Evolutionary conservation across 2,329 filamentous ascomycete species (phyloP).

Genomic region (Botryosphaeria dothidea): DNA sequence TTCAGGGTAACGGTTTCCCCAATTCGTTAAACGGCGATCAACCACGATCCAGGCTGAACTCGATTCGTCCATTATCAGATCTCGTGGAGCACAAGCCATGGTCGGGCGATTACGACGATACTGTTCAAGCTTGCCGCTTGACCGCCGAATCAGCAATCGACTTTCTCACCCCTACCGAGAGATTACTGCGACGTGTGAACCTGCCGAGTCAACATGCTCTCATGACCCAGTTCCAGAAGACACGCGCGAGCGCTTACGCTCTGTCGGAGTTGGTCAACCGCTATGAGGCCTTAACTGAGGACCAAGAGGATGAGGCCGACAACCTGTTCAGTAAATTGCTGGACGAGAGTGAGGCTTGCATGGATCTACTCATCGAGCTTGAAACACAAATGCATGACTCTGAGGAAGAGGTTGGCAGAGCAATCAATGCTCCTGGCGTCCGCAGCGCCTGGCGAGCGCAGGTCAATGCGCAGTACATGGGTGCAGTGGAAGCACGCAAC

Average conservation of each 20-base stretch:
- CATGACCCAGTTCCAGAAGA: constrained; percentile 40
- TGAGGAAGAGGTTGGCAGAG: constrained; percentile 20
- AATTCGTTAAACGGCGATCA: constrained; percentile 3
- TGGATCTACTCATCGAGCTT: constrained; percentile 36
- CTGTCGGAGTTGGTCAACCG: constrained; percentile 56
- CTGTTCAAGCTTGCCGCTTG: constrained; percentile 58
- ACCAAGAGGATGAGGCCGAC: constrained; percentile 51
- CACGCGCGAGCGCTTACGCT: constrained; percentile 25
- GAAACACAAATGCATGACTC: constrained; percentile 15
- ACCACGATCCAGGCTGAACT: not conserved
- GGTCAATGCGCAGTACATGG: constrained; percentile 60
- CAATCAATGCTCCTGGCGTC: constrained; percentile 51
- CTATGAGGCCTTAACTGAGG: constrained; percentile 50
- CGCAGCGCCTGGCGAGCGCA: constrained; percentile 59
- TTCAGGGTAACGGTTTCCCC: constrained; percentile 22
- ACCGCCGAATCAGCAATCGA: constrained; percentile 32
- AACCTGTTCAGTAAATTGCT: constrained; percentile 37
- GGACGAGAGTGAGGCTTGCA: constrained; percentile 38
- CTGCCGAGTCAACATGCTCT: constrained; percentile 37
- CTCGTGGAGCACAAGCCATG: constrained; percentile 57
- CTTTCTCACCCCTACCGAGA: constrained; percentile 13
- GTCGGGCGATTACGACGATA: constrained; percentile 47
- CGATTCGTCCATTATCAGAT: constrained; percentile 54
- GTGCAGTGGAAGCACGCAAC: constrained; percentile 61
- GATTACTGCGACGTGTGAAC: constrained; percentile 14